phyloP scores from a whole-genome alignment of 495 filamentous ascomycete species.

The Penicillium salamii region DNA sequence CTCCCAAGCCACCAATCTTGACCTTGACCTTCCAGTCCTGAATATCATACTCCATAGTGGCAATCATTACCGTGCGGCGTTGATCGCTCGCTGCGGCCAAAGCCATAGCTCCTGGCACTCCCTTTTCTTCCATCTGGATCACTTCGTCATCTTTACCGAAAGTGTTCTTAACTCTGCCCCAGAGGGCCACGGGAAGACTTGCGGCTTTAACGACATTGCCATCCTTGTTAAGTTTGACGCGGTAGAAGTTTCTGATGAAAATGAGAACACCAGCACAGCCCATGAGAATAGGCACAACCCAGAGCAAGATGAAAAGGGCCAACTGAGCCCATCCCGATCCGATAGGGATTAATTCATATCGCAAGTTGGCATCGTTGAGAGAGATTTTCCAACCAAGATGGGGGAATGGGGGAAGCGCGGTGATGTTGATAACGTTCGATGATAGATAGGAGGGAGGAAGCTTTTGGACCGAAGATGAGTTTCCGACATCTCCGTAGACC shows the following conservation, averaged over 20 bases:
- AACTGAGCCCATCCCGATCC: slow-evolving; percentile 42
- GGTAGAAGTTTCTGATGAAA: slow-evolving; percentile 48
- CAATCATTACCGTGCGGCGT: slow-evolving; percentile 59
- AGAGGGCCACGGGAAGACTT: slow-evolving; percentile 5
- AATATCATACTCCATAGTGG: slow-evolving; percentile 73
- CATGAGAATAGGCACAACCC: slow-evolving; percentile 38
- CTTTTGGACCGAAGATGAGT: slow-evolving; percentile 15
- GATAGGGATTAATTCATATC: slow-evolving; percentile 38
- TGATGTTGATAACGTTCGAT: slow-evolving; percentile 49
- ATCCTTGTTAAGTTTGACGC: slow-evolving; percentile 49
- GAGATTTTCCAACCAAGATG: slow-evolving; percentile 42
- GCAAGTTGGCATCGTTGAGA: slow-evolving; percentile 44
- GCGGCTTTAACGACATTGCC: slow-evolving; percentile 17
- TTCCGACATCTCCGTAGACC: slow-evolving; percentile 48
- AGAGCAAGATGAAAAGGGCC: slow-evolving; percentile 44
- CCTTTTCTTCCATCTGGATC: slow-evolving; percentile 26
- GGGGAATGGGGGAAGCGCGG: slow-evolving; percentile 38
- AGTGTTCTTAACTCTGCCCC: slow-evolving; percentile 10
- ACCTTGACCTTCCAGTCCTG: slow-evolving; percentile 71
- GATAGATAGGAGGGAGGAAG: slow-evolving; percentile 22
- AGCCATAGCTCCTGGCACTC: slow-evolving; percentile 11
- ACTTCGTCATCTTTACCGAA: slow-evolving; percentile 1
- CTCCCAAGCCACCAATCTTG: slow-evolving; percentile 71
- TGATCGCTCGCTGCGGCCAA: slow-evolving; percentile 9
- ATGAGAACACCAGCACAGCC: slow-evolving; percentile 38